Conservation (phyloP, 2,329 filamentous ascomycete species). For the Fusarium bactridioides region DNA sequence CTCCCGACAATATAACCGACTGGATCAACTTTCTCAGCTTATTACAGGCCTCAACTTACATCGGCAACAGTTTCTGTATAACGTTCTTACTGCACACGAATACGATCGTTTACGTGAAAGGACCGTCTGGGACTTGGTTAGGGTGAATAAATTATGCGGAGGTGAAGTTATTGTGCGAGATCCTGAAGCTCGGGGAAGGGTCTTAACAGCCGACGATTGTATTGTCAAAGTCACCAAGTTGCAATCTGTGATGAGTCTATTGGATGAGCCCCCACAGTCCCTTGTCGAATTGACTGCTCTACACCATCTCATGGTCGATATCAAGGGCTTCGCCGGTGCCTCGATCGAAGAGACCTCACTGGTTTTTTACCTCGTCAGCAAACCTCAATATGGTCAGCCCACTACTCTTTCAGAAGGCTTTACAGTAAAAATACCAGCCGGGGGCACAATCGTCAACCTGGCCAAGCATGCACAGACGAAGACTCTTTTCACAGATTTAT, state of each 20-base stretch:
- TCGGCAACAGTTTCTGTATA: constrained; percentile 89
- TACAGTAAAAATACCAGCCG: constrained; percentile 77
- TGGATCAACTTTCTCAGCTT: constrained; percentile 83
- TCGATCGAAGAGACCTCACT: constrained; percentile 79
- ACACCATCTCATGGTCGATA: constrained; percentile 83
- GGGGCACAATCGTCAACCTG: constrained; percentile 73
- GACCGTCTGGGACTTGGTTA: constrained; percentile 94
- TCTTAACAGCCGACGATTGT: constrained; percentile 91
- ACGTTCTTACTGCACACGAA: constrained; percentile 89
- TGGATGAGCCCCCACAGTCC: constrained; percentile 80
- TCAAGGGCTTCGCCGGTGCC: constrained; percentile 82
- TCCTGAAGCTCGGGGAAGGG: constrained; percentile 80
- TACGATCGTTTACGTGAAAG: constrained; percentile 82
- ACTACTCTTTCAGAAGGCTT: constrained; percentile 84
- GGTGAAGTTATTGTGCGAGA: constrained; percentile 96
- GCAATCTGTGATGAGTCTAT: constrained; percentile 94
- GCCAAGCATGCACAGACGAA: constrained; percentile 74
- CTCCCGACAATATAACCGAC: constrained; percentile 77
- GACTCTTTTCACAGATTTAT: constrained; percentile 88
- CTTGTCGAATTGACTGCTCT: constrained; percentile 73
- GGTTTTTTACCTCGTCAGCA: constrained; percentile 79
- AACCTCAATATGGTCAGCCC: constrained; percentile 68
- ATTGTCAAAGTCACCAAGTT: constrained; percentile 89
- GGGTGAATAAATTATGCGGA: constrained; percentile 91
- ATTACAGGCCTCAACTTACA: constrained; percentile 85